Conservation (phyloP, 1,139 yeast genomes). For the Magnusiomyces tetraspermus region DNA sequence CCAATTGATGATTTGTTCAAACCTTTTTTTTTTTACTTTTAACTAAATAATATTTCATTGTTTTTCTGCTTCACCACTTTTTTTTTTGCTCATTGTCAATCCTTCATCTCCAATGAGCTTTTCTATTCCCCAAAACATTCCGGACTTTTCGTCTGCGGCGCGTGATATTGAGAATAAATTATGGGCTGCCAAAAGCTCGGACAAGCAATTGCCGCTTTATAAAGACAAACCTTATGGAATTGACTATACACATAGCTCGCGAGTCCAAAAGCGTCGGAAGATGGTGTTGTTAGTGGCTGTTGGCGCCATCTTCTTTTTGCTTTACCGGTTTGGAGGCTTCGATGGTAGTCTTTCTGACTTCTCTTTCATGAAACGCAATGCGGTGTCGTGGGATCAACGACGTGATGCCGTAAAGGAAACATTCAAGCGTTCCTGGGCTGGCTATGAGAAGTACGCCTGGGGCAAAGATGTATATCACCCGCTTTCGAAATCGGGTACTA, state of each 20-base stretch:
- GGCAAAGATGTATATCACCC: conserved; percentile 68
- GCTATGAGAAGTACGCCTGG: conserved; percentile 73
- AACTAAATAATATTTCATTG: no score
- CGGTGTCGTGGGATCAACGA: conserved; percentile 35
- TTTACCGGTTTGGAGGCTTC: conserved; percentile 19
- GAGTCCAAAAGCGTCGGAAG: conserved; percentile 14
- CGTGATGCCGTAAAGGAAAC: conserved; percentile 52
- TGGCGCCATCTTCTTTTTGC: conserved; percentile 16
- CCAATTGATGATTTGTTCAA: no score
- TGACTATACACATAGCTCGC: conserved; percentile 11
- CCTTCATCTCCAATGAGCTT: no score
- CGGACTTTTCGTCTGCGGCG: conserved; percentile 11
- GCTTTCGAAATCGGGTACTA: conserved; percentile 48
- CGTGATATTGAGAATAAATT: conserved; percentile 12
- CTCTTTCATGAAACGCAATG: conserved; percentile 4
- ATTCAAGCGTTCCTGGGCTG: conserved; percentile 70
- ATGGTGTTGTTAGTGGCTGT: conserved; percentile 16
- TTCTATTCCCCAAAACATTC: conserved; percentile 12
- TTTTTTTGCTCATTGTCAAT: no score
- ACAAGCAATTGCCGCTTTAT: conserved; percentile 26
- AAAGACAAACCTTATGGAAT: conserved; percentile 30
- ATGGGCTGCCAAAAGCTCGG: conserved; percentile 11
- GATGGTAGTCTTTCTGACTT: background rate
- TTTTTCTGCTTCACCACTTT: no score
- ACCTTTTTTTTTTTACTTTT: no score